phyloP scores from a whole-genome alignment of 768 basidiomycete genomes.

The Tulasnella sp. region DNA sequence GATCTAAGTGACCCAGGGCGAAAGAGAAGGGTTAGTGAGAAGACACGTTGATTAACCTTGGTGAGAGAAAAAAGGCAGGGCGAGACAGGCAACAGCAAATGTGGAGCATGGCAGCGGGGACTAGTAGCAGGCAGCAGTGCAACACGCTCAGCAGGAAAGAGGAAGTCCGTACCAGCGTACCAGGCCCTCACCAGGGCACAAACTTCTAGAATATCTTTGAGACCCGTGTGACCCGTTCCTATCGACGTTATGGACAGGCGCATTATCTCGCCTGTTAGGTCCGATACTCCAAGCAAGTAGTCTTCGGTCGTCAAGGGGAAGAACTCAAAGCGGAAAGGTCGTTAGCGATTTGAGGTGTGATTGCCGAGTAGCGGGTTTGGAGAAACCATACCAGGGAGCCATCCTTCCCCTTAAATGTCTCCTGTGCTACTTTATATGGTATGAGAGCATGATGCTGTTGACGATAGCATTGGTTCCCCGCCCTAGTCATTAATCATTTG shows the following conservation, averaged over 20 bases:
- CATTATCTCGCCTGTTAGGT: conserved; percentile 97
- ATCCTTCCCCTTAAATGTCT: conserved; percentile 60
- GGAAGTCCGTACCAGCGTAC: conserved; percentile 59
- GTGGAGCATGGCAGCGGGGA: conserved; percentile 9
- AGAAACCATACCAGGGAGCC: conserved; percentile 63
- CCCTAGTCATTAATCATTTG: neutral
- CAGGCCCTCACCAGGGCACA: conserved; percentile 74
- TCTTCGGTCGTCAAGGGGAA: conserved; percentile 78
- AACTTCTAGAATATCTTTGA: conserved; percentile 60
- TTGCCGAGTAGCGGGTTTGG: neutral
- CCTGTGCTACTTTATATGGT: conserved; percentile 67
- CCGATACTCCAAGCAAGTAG: conserved; percentile 89
- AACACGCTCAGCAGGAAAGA: conserved; percentile 2
- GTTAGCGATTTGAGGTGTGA: conserved; percentile 4
- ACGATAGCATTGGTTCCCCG: conserved; percentile 13
- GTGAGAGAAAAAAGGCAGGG: conserved; percentile 10
- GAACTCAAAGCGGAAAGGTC: conserved; percentile 53
- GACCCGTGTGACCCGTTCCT: conserved; percentile 53
- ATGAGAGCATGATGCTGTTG: conserved; percentile 54
- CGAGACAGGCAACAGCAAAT: conserved; percentile 25
- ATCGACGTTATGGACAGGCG: conserved; percentile 88
- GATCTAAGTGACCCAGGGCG: conserved; percentile 53
- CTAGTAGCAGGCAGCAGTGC: conserved; percentile 31
- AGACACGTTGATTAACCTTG: conserved; percentile 5
- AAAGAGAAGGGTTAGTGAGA: neutral